Evolutionary conservation across 352 stramenopile genomes (phyloP).

Genomic region (Pythium aquatile): DNA sequence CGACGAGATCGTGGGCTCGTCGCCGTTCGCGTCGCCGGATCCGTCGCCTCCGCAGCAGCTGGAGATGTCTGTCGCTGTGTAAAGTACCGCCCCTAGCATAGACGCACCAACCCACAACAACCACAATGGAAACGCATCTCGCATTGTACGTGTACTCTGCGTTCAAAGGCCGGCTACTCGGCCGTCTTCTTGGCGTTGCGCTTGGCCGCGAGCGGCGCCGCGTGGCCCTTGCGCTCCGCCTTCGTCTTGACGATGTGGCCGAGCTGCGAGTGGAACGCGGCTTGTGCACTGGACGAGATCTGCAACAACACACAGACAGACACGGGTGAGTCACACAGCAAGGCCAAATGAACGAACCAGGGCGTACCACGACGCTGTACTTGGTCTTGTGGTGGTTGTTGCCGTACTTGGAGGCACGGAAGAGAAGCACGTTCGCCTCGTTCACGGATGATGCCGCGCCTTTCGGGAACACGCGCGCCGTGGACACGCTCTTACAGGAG

Average conservation of each 20-base stretch:
- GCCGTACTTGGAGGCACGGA: slow-evolving; percentile 73
- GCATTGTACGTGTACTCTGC: background rate
- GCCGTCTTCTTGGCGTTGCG: slow-evolving; percentile 50
- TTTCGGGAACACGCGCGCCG: slow-evolving; percentile 30
- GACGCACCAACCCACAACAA: background rate
- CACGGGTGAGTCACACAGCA: background rate
- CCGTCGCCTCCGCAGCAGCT: slow-evolving; percentile 6
- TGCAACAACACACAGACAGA: slow-evolving; percentile 17
- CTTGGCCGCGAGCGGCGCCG: slow-evolving; percentile 29
- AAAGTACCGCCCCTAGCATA: background rate
- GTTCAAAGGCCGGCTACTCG: slow-evolving; percentile 36
- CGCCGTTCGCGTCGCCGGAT: slow-evolving; percentile 24
- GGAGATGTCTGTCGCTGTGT: background rate
- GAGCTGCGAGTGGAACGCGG: slow-evolving; percentile 65
- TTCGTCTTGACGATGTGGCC: slow-evolving; percentile 74
- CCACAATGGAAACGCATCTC: background rate
- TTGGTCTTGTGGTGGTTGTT: slow-evolving; percentile 90
- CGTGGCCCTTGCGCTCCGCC: slow-evolving; percentile 38
- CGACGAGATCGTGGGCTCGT: slow-evolving; percentile 58
- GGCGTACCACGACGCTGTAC: slow-evolving; percentile 65
- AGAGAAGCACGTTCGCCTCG: slow-evolving; percentile 65
- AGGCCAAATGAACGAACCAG: background rate
- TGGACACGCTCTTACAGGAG: slow-evolving; percentile 60
- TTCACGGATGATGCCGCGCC: slow-evolving; percentile 29
- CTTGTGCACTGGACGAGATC: slow-evolving; percentile 58